phyloP scores from a whole-genome alignment of 176 grass and related monocot genomes.

The Secale cereale region DNA sequence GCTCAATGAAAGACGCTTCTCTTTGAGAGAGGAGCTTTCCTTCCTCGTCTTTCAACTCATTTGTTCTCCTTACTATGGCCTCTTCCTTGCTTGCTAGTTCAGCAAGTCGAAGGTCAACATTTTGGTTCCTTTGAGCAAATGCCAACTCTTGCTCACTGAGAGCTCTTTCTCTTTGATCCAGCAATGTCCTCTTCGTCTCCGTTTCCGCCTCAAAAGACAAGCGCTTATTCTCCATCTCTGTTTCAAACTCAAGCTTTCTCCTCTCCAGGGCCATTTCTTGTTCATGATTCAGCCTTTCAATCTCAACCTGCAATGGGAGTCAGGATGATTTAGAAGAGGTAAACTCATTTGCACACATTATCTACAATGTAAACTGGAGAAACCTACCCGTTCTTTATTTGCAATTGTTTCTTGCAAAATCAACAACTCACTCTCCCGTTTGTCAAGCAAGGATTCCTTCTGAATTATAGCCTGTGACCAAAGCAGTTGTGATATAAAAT shows the following conservation, averaged over 20 bases:
- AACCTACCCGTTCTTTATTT: conserved; percentile 66
- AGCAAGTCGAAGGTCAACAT: conserved; percentile 32
- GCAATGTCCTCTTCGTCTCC: conserved; percentile 29
- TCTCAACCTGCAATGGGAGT: conserved; percentile 57
- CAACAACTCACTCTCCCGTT: conserved; percentile 67
- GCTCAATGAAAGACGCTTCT: conserved; percentile 21
- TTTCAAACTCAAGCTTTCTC: conserved; percentile 63
- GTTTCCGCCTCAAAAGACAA: conserved; percentile 51
- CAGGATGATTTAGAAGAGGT: conserved; percentile 10
- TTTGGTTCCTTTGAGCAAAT: conserved; percentile 39
- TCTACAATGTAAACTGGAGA: conserved; percentile 3
- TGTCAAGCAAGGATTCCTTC: conserved; percentile 73
- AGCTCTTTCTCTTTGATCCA: conserved; percentile 47
- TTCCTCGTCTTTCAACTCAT: conserved; percentile 53
- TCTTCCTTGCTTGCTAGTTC: conserved; percentile 63
- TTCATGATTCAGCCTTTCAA: conserved; percentile 59
- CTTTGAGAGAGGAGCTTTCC: conserved; percentile 31
- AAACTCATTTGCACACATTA: conserved; percentile 1
- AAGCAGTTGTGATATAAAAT: conserved; percentile 9
- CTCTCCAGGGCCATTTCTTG: conserved; percentile 48
- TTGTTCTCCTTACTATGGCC: conserved; percentile 40
- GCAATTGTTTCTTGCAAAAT: conserved; percentile 80
- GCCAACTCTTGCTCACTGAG: conserved; percentile 43
- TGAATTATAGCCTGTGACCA: conserved; percentile 57
- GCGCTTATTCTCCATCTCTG: conserved; percentile 51